Base-by-base conservation (phyloP, 2,329 filamentous ascomycete species). In the Exserohilum rostratum region DNA sequence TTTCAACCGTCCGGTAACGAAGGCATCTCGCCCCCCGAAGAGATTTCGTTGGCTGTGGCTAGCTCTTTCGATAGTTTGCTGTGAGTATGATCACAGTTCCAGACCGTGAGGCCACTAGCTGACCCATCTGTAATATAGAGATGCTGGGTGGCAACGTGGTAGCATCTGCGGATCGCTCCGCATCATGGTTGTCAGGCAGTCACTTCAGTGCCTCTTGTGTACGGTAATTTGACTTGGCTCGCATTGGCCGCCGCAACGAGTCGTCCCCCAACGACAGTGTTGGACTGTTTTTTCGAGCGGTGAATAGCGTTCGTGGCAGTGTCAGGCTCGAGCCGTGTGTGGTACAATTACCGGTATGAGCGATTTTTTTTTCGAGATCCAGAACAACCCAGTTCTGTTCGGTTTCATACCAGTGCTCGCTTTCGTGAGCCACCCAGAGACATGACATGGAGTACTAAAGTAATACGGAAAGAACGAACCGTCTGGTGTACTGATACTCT, bases 131-230 rank as follows among this genome's bases (percentile, higher is more conserved):
- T 50, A 58, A 49, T 43, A 47, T 60, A 38, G 53, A 52, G 53
- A 52, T 55, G 60, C 50, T 60, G 61, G 58, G 58, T 45, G 44
- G 52, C 61, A 56, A 61, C 55, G 50, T 53, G 61, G 58, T 60
- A 59, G 48, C 61, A 58, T 61, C 45, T 60, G 57, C 68, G 66
- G 65, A 66, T 72, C 65, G 65, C 65, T 67, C 69, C 69, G 68
- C 65, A 62, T 64, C 55, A 64, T 55, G 63, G 62, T 58, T 54
- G 55, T 57, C 59, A 60, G 57, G 57, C 56, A 55, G 55, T 63
- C 62, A 43, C 58, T 57, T 60, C 57, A 61, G 64, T 67, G 61
- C 66, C 60, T 56, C 45, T 25, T 38, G 30, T 53, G 57, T 43
- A 53, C 50, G 50, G 11, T 56, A 17, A 52, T 59, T 62, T 55